Evolutionary conservation across 441 rosid genomes (phyloP).

Genomic region (California macrophylla): DNA sequence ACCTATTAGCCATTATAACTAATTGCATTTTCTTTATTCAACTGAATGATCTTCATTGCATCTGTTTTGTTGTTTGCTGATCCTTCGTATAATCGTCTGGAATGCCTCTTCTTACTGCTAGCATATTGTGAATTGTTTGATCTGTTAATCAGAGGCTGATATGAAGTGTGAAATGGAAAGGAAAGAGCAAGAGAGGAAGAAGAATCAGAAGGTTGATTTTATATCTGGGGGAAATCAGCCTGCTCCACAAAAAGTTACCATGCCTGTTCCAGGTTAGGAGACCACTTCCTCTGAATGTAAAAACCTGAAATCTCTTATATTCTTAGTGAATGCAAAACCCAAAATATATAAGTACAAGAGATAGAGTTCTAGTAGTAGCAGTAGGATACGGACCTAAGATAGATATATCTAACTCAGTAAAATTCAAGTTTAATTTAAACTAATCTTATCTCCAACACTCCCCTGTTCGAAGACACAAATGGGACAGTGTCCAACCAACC

Average conservation of each 20-base stretch:
- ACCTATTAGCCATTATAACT: neutral
- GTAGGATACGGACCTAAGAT: too few species aligned
- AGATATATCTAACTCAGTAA: too few species aligned
- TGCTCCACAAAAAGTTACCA: conserved; percentile 45
- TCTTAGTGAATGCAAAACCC: neutral
- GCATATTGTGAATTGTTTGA: conserved; percentile 2
- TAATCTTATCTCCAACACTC: too few species aligned
- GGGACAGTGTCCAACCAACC: too few species aligned
- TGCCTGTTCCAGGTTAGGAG: conserved; percentile 52
- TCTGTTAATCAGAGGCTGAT: conserved; percentile 50
- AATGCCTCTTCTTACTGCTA: neutral
- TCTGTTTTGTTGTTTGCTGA: neutral
- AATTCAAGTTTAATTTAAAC: too few species aligned
- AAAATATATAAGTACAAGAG: too few species aligned
- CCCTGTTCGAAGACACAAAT: too few species aligned
- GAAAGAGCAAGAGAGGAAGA: conserved; percentile 84
- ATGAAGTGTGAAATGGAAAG: conserved; percentile 79
- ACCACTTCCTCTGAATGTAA: too few species aligned
- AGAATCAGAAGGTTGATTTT: conserved; percentile 71
- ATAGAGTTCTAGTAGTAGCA: too few species aligned
- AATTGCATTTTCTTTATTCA: neutral
- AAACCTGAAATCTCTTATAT: too few species aligned
- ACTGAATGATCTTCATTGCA: neutral
- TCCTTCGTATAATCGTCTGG: neutral
- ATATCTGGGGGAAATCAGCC: conserved; percentile 55